A percentile compares a stretch with the other conserved stretches of the same genome.
phyloP scores from a whole-genome alignment of 306 rosid genomes.

The Cicer arietinum region DNA sequence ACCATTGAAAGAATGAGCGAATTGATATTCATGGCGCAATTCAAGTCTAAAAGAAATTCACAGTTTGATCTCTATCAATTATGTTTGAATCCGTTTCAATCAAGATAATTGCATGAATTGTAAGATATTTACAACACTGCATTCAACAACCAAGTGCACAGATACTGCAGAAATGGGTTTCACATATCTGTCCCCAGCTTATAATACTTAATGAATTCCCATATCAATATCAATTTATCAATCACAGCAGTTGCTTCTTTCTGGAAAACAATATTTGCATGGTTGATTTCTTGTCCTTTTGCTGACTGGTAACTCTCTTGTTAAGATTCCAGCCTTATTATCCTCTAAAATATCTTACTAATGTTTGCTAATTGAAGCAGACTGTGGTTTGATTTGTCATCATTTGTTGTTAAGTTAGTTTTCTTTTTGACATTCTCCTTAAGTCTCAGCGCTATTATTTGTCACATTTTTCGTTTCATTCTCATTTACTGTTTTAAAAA shows the following conservation, averaged over 20 bases:
- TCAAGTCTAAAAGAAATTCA: conserved; percentile 10
- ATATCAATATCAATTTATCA: conserved; percentile 5
- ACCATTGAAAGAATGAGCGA: not conserved
- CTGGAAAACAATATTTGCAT: not conserved
- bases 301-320: conserved; percentile 4
- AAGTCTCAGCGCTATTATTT: conserved; percentile 12
- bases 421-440: not conserved
- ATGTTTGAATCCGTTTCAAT: not conserved
- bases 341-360: not conserved
- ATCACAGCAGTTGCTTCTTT: not conserved
- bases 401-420: not conserved
- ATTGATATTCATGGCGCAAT: not conserved
- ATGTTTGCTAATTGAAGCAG: conserved; percentile 6
- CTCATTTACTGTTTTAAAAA: not conserved
- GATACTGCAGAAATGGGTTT: not conserved
- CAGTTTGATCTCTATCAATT: not conserved
- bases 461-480: conserved; percentile 1
- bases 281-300: conserved; percentile 28
- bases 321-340: not conserved
- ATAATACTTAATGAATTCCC: conserved; percentile 7
- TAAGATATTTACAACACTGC: not conserved
- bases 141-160: not conserved
- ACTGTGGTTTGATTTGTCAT: conserved; percentile 19
- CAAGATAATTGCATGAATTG: not conserved
- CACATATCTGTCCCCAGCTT: conserved; percentile 7